A percentile compares a stretch with the other conserved stretches of the same genome.
phyloP scores from a whole-genome alignment of 345 rosid species.

The Mangifera indica region DNA sequence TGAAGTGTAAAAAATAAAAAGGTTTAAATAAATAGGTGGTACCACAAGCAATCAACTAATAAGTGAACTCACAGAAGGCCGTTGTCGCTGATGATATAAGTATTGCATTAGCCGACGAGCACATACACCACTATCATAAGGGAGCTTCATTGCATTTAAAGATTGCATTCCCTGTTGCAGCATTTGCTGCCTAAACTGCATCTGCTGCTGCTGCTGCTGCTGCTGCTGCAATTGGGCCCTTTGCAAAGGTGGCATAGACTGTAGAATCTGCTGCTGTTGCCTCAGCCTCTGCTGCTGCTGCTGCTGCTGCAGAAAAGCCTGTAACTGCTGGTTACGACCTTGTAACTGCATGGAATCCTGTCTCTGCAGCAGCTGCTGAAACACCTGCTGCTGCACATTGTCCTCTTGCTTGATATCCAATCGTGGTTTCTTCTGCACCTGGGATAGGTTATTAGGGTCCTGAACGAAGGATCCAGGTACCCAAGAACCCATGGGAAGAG shows the following conservation, averaged over 20 bases:
- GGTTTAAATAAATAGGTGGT: background rate
- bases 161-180: slow-evolving; percentile 83
- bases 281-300: slow-evolving; percentile 53
- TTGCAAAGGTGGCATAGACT: slow-evolving; percentile 79
- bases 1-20: background rate
- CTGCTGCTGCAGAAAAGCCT: slow-evolving; percentile 53
- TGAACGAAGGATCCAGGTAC: slow-evolving; percentile 67
- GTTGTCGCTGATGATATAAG: slow-evolving; percentile 86
- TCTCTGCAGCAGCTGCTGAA: slow-evolving; percentile 81
- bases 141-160: slow-evolving; percentile 47
- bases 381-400: slow-evolving; percentile 74
- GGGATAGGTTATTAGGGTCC: slow-evolving; percentile 64
- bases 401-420: slow-evolving; percentile 89
- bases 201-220: slow-evolving; percentile 59
- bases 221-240: slow-evolving; percentile 90
- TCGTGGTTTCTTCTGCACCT: slow-evolving; percentile 75
- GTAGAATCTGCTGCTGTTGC: slow-evolving; percentile 62
- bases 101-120: slow-evolving; percentile 97
- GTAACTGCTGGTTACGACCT: slow-evolving; percentile 70
- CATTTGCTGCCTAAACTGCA: slow-evolving; percentile 72
- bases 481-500: slow-evolving; percentile 58
- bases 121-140: slow-evolving; percentile 77
- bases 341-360: slow-evolving; percentile 77
- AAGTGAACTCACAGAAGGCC: slow-evolving; percentile 65
- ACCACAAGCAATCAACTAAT: background rate